Evolutionary conservation across 2,329 filamentous ascomycete species (phyloP).

Genomic region (Neobulgaria alba): DNA sequence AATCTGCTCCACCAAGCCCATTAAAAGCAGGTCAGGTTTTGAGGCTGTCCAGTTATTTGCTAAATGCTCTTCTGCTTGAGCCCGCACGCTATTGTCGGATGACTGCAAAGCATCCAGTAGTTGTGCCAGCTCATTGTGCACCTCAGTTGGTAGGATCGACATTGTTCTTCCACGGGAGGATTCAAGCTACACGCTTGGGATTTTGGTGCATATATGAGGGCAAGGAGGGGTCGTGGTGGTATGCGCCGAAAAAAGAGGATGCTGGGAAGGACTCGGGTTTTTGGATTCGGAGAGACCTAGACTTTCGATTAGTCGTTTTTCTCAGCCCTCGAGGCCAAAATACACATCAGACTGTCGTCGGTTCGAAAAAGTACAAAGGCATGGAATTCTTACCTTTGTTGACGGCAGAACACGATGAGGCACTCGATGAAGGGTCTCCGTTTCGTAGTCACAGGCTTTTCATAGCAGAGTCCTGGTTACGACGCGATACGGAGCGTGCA

Average conservation of each 20-base stretch:
- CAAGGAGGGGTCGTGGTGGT: not conserved
- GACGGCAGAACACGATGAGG: not conserved
- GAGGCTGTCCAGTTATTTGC: slow-evolving; percentile 81
- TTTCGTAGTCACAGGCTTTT: not conserved
- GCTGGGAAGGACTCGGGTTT: too few species aligned
- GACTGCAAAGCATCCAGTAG: slow-evolving; percentile 84
- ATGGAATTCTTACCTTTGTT: not conserved
- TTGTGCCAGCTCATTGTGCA: slow-evolving; percentile 76
- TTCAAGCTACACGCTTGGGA: not conserved
- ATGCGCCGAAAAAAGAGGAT: not conserved
- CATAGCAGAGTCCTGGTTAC: not conserved
- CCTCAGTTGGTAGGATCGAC: slow-evolving; percentile 79
- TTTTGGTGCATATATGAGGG: not conserved
- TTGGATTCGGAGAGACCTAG: too few species aligned
- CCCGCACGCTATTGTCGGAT: slow-evolving; percentile 76
- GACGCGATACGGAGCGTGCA: not conserved
- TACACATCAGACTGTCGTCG: too few species aligned
- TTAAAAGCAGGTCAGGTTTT: slow-evolving; percentile 78
- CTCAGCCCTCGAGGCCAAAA: too few species aligned
- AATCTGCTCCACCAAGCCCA: slow-evolving; percentile 91
- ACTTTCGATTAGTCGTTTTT: too few species aligned
- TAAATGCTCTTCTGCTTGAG: slow-evolving; percentile 82
- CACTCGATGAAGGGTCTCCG: not conserved
- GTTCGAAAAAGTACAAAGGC: not conserved
- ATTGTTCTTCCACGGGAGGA: slow-evolving; percentile 37